These are phyloP conservation scores for Fusarium sp. DNA, from an alignment of 2,329 filamentous ascomycete genomes.

Conservation along the genomic window DNA sequence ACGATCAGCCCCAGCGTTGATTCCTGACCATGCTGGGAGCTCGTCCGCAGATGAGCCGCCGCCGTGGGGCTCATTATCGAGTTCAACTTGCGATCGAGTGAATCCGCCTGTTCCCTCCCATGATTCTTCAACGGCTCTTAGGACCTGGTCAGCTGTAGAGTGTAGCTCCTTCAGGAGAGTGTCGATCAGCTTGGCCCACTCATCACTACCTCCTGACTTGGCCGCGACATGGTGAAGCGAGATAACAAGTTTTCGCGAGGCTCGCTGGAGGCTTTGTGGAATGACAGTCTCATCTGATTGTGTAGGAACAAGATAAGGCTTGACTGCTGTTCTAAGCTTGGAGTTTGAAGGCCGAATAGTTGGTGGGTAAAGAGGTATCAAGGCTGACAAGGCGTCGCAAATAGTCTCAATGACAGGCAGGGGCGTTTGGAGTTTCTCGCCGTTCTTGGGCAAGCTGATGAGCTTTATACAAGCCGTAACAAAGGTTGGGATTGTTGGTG, in stretches of 20 bases:
- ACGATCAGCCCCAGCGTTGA: conserved; percentile 77
- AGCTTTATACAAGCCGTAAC: conserved; percentile 77
- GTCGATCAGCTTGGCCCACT: conserved; percentile 77
- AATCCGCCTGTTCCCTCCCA: conserved; percentile 75
- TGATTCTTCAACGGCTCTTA: conserved; percentile 81
- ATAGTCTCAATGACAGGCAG: conserved; percentile 70
- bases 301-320: conserved; percentile 71
- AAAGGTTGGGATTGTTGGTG: conserved; percentile 79
- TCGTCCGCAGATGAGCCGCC: conserved; percentile 57
- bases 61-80: conserved; percentile 58
- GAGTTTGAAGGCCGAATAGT: conserved; percentile 80
- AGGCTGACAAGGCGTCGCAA: conserved; percentile 73
- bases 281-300: conserved; percentile 59
- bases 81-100: conserved; percentile 52
- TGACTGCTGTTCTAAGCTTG: conserved; percentile 71
- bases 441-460: conserved; percentile 55
- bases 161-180: conserved; percentile 73
- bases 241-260: conserved; percentile 72
- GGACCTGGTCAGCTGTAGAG: conserved; percentile 76
- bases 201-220: conserved; percentile 78
- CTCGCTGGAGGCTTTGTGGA: conserved; percentile 61
- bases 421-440: conserved; percentile 45
- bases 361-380: conserved; percentile 84
- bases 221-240: conserved; percentile 82
- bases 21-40: conserved; percentile 76